Conservation (phyloP, 768 basidiomycete species). For the Pulveroboletus ravenelii region DNA sequence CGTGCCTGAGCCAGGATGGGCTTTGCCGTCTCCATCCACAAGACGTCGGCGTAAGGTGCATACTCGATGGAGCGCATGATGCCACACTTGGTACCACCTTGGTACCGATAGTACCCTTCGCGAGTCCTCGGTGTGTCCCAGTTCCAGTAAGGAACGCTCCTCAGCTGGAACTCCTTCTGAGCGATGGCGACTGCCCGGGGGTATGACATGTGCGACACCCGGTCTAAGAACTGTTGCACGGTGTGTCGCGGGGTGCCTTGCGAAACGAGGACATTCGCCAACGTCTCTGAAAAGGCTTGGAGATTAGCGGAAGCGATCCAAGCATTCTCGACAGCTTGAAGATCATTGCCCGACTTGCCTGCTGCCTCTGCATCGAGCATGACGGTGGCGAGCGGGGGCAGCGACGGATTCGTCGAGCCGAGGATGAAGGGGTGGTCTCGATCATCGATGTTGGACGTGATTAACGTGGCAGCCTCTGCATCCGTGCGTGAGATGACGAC, state of each 20-base stretch:
- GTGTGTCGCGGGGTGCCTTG: constrained; percentile 47
- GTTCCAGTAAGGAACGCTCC: constrained; percentile 78
- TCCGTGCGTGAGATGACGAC: constrained; percentile 92
- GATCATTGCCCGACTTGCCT: constrained; percentile 72
- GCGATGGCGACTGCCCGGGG: constrained; percentile 69
- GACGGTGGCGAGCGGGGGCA: constrained; percentile 66
- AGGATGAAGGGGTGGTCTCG: constrained; percentile 98
- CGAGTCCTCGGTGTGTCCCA: constrained; percentile 94
- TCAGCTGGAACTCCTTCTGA: constrained; percentile 71
- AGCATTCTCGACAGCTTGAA: constrained; percentile 85
- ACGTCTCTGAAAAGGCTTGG: constrained; percentile 67
- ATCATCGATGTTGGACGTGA: constrained; percentile 93
- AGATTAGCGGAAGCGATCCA: constrained; percentile 81
- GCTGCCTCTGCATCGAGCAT: constrained; percentile 82
- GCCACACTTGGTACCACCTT: constrained; percentile 93
- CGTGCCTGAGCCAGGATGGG: constrained; percentile 89
- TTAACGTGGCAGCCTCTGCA: constrained; percentile 95
- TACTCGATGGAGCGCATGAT: constrained; percentile 89
- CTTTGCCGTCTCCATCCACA: constrained; percentile 98
- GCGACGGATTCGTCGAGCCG: constrained; percentile 73
- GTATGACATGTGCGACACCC: constrained; percentile 66
- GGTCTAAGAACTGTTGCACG: constrained; percentile 58
- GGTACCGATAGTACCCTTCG: constrained; percentile 96
- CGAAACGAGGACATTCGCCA: constrained; percentile 62
- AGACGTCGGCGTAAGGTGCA: constrained; percentile 86